Evolutionary conservation across 2,329 filamentous ascomycete genomes (phyloP).

Genomic region (Fusarium marasasianum): DNA sequence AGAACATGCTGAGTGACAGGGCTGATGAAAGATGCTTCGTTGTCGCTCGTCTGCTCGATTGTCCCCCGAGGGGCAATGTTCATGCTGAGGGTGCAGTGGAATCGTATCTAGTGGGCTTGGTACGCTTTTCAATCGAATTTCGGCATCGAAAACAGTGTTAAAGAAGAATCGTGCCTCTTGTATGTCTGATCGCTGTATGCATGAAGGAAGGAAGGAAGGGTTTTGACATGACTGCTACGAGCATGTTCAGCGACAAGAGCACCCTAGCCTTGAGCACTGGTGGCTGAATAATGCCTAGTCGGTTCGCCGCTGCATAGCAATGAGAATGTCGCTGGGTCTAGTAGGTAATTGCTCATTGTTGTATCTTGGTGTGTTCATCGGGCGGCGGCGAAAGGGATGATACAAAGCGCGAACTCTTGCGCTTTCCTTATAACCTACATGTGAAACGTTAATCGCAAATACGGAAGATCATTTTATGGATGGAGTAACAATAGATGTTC

Average conservation of each 20-base stretch:
- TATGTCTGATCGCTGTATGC: not conserved
- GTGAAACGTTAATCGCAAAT: no score
- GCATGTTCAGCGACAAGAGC: not conserved
- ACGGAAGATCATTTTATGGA: no score
- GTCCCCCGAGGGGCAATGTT: not conserved
- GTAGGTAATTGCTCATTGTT: not conserved
- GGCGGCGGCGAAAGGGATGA: not conserved
- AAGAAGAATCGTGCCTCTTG: not conserved
- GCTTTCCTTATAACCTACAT: no score
- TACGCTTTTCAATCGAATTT: no score
- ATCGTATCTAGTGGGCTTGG: rapidly evolving
- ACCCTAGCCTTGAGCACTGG: rapidly evolving
- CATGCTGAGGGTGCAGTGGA: not conserved
- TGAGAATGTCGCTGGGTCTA: not conserved
- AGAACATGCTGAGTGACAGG: no score
- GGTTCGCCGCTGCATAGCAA: not conserved
- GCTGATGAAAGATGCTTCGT: not conserved
- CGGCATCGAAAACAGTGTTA: no score
- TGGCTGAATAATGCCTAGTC: no score
- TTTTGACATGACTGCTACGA: no score
- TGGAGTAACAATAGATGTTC: no score
- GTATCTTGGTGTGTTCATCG: no score
- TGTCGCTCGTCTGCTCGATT: not conserved
- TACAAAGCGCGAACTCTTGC: not conserved
- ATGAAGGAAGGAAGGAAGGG: no score